Evolutionary conservation across 495 filamentous ascomycete genomes (phyloP), one percentile per base, ranked within the genome.

Genomic region (Jackrogersella minutella): DNA sequence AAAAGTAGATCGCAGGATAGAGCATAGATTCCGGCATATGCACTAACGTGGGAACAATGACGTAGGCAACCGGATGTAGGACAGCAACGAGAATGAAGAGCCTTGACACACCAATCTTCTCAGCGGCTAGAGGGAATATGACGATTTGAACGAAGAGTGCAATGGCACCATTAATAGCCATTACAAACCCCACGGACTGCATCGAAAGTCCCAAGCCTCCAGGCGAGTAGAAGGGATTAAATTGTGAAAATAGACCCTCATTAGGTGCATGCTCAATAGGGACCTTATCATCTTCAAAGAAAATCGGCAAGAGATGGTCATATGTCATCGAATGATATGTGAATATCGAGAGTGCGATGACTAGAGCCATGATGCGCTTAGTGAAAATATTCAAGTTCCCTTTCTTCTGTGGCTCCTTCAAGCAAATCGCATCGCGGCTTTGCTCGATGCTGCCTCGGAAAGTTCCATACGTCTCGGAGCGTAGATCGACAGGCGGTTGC

Each of bases 261-360:
- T 62, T 61, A 5, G 57, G 55, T 8, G 55, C 5, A n/a, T 63
- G 40, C 21, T 65, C 39, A 4, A 70, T 67, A 1, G 70, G 64
- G 9, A 73, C 69, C 31, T 79, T 81, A 44, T 87, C 80, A 63
- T 95, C 91, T 74, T 94, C 91, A 16, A 93, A 79, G 76, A 93
- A 95, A 24, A 95, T 94, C 4, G 91, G 91, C 33, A 95, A 77
- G 0, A 95, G 84, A 74, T 92, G 90, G 64, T 94, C 91, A 66
- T 90, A 95, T 11, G 90, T 91, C 91, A 95, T 95, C 34, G 87
- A 90, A 71, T 94, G 91, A 61, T 93, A 94, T 1, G 90, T 93
- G 77, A 93, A 95, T 61, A 95, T 91, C 4, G 89, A 88, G 24
- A 95, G 79, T 3, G 91, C 86, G 16, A 89, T 54, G 14, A 92